Evolutionary conservation across 2,329 filamentous ascomycete genomes (phyloP), one percentile per base, ranked within the genome.

Genomic region (Penicillium thymicola): DNA sequence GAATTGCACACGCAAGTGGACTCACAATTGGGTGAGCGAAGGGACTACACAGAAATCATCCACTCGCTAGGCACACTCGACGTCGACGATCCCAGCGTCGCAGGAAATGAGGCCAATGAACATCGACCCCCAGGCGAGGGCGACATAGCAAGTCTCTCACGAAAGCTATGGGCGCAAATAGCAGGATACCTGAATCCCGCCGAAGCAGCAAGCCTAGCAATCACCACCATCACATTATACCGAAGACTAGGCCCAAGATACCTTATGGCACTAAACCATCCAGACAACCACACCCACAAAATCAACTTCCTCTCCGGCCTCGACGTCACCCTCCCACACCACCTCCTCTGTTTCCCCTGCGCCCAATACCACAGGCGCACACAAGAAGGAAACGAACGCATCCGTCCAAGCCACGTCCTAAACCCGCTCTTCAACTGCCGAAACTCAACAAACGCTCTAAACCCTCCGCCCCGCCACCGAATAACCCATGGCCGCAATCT

Each of bases 261-360:
- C 7, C 79, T 78, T 67, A 44, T 66, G 36, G 68, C 63, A 5
- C 69, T 82, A 30, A 67, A 75, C 25, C 53, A 66, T 9, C 76
- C 79, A 4, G 67, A 76, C 7, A 80, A 84, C 61, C 70, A 69
- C 43, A 61, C 74, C 5, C 68, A 81, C 56, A 79, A 78, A 49
- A 72, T 79, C 44, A 70, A 78, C 4, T 85, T 86, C 64, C 74
- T 87, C 5, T 65, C 76, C 13, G 67, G 70, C 3, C 74, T 85
- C 65, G 82, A 86, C 58, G 66, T 71, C 13, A 67, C 75, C 16
- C 72, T 84, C 18, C 83, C 84, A 3, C 73, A 78, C 36, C 82
- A 86, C 62, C 75, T 87, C 7, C 77, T 86, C 52, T 87, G 84
- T 68, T 83, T 84, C 65, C 78, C 79, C 5, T 87, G 84, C 65